Evolutionary conservation across 192 early-diverging fungal species (phyloP).

Genomic region (Rhizoclosmatium globosum): DNA sequence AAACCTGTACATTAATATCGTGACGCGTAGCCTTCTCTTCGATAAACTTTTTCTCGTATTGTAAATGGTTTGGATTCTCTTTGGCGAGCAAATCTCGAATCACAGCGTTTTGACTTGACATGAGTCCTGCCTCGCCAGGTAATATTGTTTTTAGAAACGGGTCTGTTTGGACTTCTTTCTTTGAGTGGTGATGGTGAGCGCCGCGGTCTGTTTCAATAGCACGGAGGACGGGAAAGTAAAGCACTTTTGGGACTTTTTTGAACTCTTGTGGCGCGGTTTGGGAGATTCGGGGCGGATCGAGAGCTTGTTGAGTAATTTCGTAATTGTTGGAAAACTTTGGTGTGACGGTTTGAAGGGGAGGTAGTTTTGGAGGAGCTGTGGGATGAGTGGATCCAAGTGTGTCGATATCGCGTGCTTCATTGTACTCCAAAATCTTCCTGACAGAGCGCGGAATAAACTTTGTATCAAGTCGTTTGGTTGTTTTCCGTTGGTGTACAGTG

Average conservation of each 20-base stretch:
- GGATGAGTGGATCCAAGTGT: background rate
- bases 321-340: background rate
- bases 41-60: slow-evolving; percentile 12
- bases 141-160: slow-evolving; percentile 24
- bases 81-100: background rate
- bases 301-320: background rate
- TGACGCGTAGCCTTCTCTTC: slow-evolving; percentile 16
- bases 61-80: background rate
- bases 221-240: slow-evolving; percentile 25
- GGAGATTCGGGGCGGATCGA: background rate
- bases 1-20: slow-evolving; percentile 12
- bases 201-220: slow-evolving; percentile 22
- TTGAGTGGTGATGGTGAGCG: background rate
- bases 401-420: background rate
- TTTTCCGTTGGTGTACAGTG: background rate
- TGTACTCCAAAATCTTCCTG: background rate
- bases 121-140: slow-evolving; percentile 28
- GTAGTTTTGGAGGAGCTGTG: background rate
- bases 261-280: slow-evolving; percentile 2
- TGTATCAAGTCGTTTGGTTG: background rate
- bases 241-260: slow-evolving; percentile 4
- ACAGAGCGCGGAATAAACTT: background rate
- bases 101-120: background rate
- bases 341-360: background rate
- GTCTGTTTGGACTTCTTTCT: slow-evolving; percentile 14